Conservation (phyloP, 2,329 filamentous ascomycete species). For the Trichoderma harzianum region DNA sequence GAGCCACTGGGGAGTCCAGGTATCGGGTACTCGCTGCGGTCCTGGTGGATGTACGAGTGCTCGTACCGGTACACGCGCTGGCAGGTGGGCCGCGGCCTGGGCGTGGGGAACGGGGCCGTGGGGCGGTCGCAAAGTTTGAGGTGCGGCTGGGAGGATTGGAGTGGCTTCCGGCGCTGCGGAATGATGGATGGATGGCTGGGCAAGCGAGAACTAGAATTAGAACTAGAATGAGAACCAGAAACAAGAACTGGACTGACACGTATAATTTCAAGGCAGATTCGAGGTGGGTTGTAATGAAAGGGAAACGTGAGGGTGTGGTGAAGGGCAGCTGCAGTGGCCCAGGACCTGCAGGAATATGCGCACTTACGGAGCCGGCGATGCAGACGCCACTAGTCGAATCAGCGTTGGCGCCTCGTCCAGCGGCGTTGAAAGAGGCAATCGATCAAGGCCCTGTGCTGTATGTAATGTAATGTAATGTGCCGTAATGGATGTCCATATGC, state of each 20-base stretch:
- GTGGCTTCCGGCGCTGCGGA: conserved; percentile 1
- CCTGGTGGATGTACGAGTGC: background rate
- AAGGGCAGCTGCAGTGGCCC: background rate
- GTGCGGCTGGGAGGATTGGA: background rate
- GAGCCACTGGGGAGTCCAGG: background rate
- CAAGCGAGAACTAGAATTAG: background rate
- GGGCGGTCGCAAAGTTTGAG: conserved; percentile 6
- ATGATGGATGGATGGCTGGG: background rate
- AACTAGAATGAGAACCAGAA: background rate
- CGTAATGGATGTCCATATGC: background rate
- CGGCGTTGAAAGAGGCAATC: conserved; percentile 6
- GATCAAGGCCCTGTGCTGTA: background rate
- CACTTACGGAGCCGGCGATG: background rate
- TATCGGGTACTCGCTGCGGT: background rate
- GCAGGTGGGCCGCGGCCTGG: background rate
- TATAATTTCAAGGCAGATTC: background rate
- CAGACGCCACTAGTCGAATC: conserved; percentile 6
- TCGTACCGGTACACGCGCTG: background rate
- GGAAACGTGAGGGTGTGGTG: background rate
- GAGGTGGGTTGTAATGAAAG: background rate
- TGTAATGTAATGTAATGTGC: background rate
- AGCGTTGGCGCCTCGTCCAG: background rate
- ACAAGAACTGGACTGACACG: too few relatives aligned
- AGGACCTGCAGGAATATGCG: conserved; percentile 15
- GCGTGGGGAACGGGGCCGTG: conserved; percentile 12